Percentiles rank a stretch among this genome's conserved stretches.
Evolutionary conservation across 495 filamentous ascomycete species (phyloP).

Genomic region (Penicillium antarcticum): DNA sequence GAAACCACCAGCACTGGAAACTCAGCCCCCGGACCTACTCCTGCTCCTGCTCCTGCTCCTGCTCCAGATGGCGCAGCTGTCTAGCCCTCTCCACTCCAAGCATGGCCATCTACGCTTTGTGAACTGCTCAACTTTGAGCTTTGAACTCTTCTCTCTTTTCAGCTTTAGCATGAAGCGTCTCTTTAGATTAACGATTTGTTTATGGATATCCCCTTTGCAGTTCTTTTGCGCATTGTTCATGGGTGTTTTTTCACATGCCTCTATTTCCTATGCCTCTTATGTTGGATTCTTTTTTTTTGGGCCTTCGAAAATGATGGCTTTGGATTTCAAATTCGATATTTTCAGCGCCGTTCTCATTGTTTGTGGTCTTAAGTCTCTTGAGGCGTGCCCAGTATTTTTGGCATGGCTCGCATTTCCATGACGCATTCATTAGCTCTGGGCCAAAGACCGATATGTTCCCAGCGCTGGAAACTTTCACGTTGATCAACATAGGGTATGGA

Average conservation of each 20-base stretch:
- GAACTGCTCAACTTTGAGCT: background rate
- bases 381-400: too few relatives aligned
- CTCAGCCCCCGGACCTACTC: conserved; percentile 10
- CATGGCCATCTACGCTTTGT: background rate
- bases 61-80: conserved; percentile 20
- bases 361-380: too few relatives aligned
- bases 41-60: conserved; percentile 16
- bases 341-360: background rate
- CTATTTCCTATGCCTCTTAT: conserved; percentile 6
- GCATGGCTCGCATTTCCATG: too few relatives aligned
- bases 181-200: conserved; percentile 30
- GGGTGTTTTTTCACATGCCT: background rate
- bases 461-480: background rate
- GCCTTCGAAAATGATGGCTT: background rate
- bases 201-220: conserved; percentile 36
- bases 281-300: conserved; percentile 10
- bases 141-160: conserved; percentile 12
- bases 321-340: background rate
- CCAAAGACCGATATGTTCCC: too few relatives aligned
- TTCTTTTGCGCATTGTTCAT: conserved; percentile 7
- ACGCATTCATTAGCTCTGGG: too few relatives aligned
- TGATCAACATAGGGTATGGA: background rate
- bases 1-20: conserved; percentile 26
- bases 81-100: conserved; percentile 4
- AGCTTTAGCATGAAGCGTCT: conserved; percentile 40